Percentiles rank a stretch among this genome's conserved stretches.
These are phyloP conservation scores for Cucumis sativus DNA, from an alignment of 306 rosid genomes.

Conservation along the genomic window DNA sequence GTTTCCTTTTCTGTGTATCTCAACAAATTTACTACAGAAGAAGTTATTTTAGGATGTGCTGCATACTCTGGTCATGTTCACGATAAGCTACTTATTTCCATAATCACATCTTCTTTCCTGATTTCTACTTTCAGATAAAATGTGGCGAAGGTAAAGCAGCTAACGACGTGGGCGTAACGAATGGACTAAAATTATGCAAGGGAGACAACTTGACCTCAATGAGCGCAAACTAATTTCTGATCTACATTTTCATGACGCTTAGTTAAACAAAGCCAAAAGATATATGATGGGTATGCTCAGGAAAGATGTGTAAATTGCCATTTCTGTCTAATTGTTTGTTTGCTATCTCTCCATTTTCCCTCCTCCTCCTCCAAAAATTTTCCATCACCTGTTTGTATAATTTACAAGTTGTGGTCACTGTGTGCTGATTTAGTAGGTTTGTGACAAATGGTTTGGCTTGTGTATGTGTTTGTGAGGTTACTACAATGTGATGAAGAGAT, in stretches of 20 bases:
- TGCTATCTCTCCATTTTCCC: background rate
- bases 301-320: background rate
- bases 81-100: background rate
- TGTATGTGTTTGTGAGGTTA: constrained; percentile 22
- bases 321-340: background rate
- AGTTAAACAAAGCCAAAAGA: background rate
- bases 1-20: background rate
- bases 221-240: constrained; percentile 8
- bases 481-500: constrained; percentile 13
- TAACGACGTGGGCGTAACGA: constrained; percentile 5
- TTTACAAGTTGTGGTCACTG: constrained; percentile 5
- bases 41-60: background rate
- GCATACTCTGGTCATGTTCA: background rate
- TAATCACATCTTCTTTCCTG: background rate
- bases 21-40: background rate
- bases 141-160: constrained; percentile 63
- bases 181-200: constrained; percentile 8
- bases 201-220: constrained; percentile 20
- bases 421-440: constrained; percentile 29
- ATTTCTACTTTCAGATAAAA: constrained; percentile 58
- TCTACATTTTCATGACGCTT: background rate
- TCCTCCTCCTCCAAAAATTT: background rate
- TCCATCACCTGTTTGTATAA: background rate
- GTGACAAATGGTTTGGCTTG: constrained; percentile 23
- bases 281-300: background rate